Percentiles rank a stretch among this genome's conserved stretches.
Evolutionary conservation across 352 stramenopile species (phyloP).

Genomic region (Achlya hypogyna): DNA sequence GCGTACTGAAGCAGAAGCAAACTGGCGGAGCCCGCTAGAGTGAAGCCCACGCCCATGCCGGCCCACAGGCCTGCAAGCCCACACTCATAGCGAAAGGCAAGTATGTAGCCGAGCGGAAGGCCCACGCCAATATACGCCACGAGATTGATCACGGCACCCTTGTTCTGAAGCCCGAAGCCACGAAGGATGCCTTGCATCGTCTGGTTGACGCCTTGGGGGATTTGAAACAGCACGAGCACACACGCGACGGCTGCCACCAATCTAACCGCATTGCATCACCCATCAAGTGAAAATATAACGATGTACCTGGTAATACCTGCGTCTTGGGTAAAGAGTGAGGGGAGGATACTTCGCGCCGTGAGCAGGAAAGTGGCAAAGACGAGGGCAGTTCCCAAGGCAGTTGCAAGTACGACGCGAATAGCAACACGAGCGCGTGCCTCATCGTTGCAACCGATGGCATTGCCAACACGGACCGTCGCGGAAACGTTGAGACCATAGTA

Average conservation of each 20-base stretch:
- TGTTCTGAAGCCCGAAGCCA: constrained; percentile 21
- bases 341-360: background rate
- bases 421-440: constrained; percentile 31
- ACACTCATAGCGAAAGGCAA: constrained; percentile 12
- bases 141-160: constrained; percentile 25
- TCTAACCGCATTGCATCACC: constrained; percentile 6
- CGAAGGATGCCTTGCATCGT: constrained; percentile 26
- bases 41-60: constrained; percentile 19
- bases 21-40: background rate
- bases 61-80: constrained; percentile 25
- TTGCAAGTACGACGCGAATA: background rate
- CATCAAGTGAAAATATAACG: background rate
- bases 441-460: constrained; percentile 58
- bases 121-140: constrained; percentile 29
- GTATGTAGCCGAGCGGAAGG: constrained; percentile 25
- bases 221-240: constrained; percentile 25
- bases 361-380: background rate
- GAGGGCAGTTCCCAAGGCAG: background rate
- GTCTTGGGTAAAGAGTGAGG: background rate
- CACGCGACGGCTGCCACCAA: constrained; percentile 22
- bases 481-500: constrained; percentile 58
- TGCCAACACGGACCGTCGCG: constrained; percentile 61
- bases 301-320: background rate
- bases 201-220: constrained; percentile 27
- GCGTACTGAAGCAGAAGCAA: background rate